Conservation (phyloP, 805 yeast species). For the Komagataella pastoris region DNA sequence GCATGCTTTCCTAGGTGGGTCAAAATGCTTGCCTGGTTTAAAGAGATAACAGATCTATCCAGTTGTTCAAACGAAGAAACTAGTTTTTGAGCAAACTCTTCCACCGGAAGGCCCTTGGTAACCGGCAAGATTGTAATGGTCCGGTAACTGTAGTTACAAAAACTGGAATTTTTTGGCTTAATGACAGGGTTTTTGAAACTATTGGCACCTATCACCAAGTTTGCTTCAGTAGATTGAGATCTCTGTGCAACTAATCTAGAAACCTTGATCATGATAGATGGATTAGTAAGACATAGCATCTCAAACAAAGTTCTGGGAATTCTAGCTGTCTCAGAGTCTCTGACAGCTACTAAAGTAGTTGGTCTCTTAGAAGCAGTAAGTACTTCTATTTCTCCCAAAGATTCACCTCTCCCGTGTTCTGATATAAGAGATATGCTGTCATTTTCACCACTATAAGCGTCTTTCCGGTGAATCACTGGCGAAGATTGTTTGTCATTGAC, state of each 20-base stretch:
- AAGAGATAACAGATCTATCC: conserved; percentile 59
- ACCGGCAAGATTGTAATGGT: conserved; percentile 81
- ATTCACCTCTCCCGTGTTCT: conserved; percentile 89
- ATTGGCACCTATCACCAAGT: background rate
- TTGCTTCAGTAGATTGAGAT: conserved; percentile 2
- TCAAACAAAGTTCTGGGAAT: conserved; percentile 87
- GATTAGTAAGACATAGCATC: conserved; percentile 68
- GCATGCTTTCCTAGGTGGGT: conserved; percentile 83
- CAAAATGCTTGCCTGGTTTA: conserved; percentile 75
- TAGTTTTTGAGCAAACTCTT: conserved; percentile 68
- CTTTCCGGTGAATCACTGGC: background rate
- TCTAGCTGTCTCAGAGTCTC: conserved; percentile 90
- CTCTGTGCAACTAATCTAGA: conserved; percentile 73
- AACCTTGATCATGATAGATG: conserved; percentile 82
- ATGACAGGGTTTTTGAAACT: background rate
- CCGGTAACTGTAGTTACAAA: conserved; percentile 34
- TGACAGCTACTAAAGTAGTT: conserved; percentile 64
- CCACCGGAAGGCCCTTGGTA: conserved; percentile 70
- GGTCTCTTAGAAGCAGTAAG: conserved; percentile 65
- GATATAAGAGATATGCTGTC: conserved; percentile 27
- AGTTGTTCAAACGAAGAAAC: conserved; percentile 59
- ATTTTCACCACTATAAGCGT: background rate
- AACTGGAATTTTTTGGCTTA: background rate
- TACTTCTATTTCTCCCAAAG: conserved; percentile 92
- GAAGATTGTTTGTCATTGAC: background rate